These are phyloP conservation scores for Phytophthora niederhauseri DNA, from an alignment of 352 stramenopile genomes.

Conservation along the genomic window DNA sequence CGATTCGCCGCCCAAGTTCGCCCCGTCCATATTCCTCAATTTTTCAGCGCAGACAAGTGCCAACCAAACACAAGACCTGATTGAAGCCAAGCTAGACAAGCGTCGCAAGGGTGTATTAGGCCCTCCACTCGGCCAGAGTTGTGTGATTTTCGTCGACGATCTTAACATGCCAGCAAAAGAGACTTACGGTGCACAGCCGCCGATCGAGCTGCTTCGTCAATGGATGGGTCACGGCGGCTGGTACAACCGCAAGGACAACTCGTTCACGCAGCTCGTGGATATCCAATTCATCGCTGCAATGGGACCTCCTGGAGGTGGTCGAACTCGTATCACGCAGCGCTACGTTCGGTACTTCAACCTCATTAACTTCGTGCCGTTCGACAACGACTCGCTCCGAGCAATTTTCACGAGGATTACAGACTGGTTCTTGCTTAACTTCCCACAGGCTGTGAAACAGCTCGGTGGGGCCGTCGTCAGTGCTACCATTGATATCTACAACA, in stretches of 20 bases:
- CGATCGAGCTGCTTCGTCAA: slow-evolving; percentile 93
- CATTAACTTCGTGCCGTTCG: slow-evolving; percentile 94
- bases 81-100: slow-evolving; percentile 95
- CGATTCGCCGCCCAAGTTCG: slow-evolving; percentile 50
- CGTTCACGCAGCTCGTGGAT: slow-evolving; percentile 92
- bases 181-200: slow-evolving; percentile 93
- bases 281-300: slow-evolving; percentile 95
- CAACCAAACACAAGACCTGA: slow-evolving; percentile 95
- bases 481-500: slow-evolving; percentile 94
- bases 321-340: slow-evolving; percentile 92
- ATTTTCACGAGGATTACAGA: slow-evolving; percentile 93
- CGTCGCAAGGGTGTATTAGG: slow-evolving; percentile 93
- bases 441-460: slow-evolving; percentile 81
- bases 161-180: slow-evolving; percentile 96
- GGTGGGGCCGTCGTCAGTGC: slow-evolving; percentile 70
- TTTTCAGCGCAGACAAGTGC: slow-evolving; percentile 94
- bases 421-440: slow-evolving; percentile 91
- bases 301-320: slow-evolving; percentile 91
- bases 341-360: slow-evolving; percentile 95
- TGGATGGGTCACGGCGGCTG: slow-evolving; percentile 95
- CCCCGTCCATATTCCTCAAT: slow-evolving; percentile 90
- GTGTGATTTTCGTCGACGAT: slow-evolving; percentile 95
- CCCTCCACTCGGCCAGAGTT: slow-evolving; percentile 89
- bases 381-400: slow-evolving; percentile 79
- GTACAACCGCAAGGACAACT: slow-evolving; percentile 95